phyloP scores from a whole-genome alignment of 768 basidiomycete species.

The Udeniomyces megalosporus region DNA sequence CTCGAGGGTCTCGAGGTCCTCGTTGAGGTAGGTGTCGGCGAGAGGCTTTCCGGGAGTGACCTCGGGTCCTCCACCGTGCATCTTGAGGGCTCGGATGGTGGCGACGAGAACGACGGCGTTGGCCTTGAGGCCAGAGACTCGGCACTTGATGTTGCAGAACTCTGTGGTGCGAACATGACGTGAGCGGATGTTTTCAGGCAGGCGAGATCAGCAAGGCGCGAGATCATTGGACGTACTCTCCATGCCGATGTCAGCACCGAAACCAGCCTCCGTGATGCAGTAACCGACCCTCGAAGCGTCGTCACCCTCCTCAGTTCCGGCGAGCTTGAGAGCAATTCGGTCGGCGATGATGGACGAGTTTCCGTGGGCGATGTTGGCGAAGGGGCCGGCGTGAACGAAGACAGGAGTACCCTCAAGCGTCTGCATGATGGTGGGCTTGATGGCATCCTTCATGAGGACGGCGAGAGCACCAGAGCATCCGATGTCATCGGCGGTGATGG shows the following conservation, averaged over 20 bases:
- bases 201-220: background rate
- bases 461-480: conserved; percentile 89
- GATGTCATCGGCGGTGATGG: conserved; percentile 90
- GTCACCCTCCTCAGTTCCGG: conserved; percentile 85
- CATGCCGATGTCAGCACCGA: conserved; percentile 87
- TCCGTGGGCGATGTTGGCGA: conserved; percentile 94
- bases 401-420: conserved; percentile 96
- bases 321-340: conserved; percentile 86
- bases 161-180: conserved; percentile 33
- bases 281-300: conserved; percentile 66
- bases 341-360: conserved; percentile 99
- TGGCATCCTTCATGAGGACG: conserved; percentile 94
- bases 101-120: conserved; percentile 93
- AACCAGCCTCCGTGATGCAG: conserved; percentile 94
- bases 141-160: conserved; percentile 99
- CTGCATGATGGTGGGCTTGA: conserved; percentile 99
- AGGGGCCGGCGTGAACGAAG: conserved; percentile 96
- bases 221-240: conserved; percentile 21
- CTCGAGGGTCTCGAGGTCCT: conserved; percentile 73
- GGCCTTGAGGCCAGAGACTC: conserved; percentile 76
- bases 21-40: conserved; percentile 82
- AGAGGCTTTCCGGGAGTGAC: conserved; percentile 90
- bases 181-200: background rate
- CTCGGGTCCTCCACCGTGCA: conserved; percentile 97
- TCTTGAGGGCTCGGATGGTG: conserved; percentile 92